Conservation (phyloP, 2,329 filamentous ascomycete species). For the Paecilomyces sp. region DNA sequence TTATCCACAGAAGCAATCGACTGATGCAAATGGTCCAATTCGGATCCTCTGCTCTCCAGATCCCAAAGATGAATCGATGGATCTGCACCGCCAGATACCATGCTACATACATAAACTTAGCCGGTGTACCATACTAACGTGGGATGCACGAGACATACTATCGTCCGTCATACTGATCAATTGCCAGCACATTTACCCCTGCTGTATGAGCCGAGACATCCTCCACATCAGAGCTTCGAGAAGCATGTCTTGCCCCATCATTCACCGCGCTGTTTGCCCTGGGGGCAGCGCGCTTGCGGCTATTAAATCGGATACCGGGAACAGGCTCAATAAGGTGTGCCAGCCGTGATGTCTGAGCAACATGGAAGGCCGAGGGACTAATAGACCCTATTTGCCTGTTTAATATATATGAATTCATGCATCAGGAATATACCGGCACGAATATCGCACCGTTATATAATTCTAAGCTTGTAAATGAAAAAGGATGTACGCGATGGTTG, state of each 20-base stretch:
- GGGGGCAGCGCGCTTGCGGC: constrained; percentile 37
- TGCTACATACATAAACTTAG: constrained; percentile 42
- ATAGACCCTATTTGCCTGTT: constrained; percentile 67
- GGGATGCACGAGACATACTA: constrained; percentile 43
- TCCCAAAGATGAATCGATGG: constrained; percentile 83
- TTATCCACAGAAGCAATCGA: constrained; percentile 44
- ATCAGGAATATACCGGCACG: constrained; percentile 30
- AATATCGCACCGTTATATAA: background rate
- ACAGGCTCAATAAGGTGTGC: constrained; percentile 63
- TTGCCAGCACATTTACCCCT: constrained; percentile 69
- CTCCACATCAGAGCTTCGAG: constrained; percentile 16
- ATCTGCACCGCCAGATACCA: constrained; percentile 80
- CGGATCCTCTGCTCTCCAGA: constrained; percentile 54
- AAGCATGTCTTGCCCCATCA: constrained; percentile 2
- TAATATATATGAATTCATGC: constrained; percentile 71
- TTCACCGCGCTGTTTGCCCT: constrained; percentile 11
- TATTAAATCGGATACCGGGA: constrained; percentile 63
- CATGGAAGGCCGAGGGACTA: constrained; percentile 56
- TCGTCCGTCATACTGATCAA: constrained; percentile 75
- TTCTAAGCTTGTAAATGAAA: background rate
- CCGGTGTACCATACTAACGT: constrained; percentile 12
- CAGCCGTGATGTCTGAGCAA: constrained; percentile 58
- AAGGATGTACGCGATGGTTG: background rate
- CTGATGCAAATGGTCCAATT: constrained; percentile 44
- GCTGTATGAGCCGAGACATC: constrained; percentile 58